Evolutionary conservation across 2,329 filamentous ascomycete genomes (phyloP), one percentile per base, ranked within the genome.

Genomic region (Botrytis aclada): DNA sequence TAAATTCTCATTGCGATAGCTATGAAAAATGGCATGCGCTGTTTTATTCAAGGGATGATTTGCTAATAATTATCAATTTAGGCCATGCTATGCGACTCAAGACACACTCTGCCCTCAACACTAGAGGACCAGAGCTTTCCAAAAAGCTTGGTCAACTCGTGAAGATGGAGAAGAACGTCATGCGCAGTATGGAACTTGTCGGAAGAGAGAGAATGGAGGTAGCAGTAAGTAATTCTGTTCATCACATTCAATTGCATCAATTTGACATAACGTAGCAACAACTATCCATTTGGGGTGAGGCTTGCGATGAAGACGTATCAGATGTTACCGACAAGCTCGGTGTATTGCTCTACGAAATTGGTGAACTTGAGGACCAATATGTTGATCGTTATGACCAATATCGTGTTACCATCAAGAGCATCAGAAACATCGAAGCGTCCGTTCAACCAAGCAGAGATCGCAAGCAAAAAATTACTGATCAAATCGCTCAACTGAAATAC

Each of bases 121-220:
- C 64, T 18, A 67, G 64, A 9, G 88, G 89, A 76, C 89, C 80
- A 67, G 96, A 99, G 80, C 90, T 99, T 74, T 92, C 96, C 74
- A 98, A 97, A 89, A 99, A 99, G 88, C 91, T 99, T 75, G 94
- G 95, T 58, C 93, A 97, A 85, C 89, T 99, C 70, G 96, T 99
- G 76, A 99, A 99, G 89, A 99, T 99, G 96, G 96, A 99, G 86
- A 99, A 99, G 90, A 98, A 99, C 82, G 93, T 98, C 73, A 99
- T 99, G 96, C 94, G 96, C 83, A 98, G 94, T 82, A 91, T 98
- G 88, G 96, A 99, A 83, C 88, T 94, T 67, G 96, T 98, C 71
- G 94, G 94, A 63, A 92, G 94, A 81, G 96, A 99, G 87, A 91
- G 96, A 79, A 98, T 98, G 94, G 96, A 98, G 80, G 95, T 98